Evolutionary conservation across 176 grass and related monocot genomes (phyloP), one percentile per base, ranked within the genome.

Genomic region (Chrysopogon serrulatus): DNA sequence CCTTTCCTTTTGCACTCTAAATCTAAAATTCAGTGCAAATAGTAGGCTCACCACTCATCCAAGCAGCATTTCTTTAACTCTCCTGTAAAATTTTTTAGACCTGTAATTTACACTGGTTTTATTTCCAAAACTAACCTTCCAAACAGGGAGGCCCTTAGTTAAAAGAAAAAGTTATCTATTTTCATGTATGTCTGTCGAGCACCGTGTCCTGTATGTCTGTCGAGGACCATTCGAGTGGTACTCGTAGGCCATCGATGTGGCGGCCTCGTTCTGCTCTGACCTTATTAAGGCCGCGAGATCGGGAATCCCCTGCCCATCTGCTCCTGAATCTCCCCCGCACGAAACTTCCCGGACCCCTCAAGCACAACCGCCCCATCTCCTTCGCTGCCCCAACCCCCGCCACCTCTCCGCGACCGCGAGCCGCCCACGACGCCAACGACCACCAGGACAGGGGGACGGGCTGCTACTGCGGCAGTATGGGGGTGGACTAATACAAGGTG

Each of bases 401-500:
- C 23, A 39, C 15, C 32, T 35, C 34, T 12, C 4, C 42, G 41
- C 42, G 19, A 74, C 4, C 42, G 41, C 42, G 19, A 74, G 32
- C 35, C 65, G 65, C 8, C 10, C 40, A 28, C 40, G 33, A 63
- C 9, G 56, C 74, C 19, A 10, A 49, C 44, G 5, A 34, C 26
- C 79, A 27, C 79, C 68, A 57, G 45, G 65, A 37, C 45, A 33
- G 30, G 12, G 73, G 28, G 35, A 33, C 31, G 30, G 62, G 62
- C 28, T 31, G 24, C 26, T 18, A 2, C 57, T 62, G 71, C 74
- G 78, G 56, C 77, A 73, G 40, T 43, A 94, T 94, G 92, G 92
- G 92, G 19, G 61, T 88, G 33, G 88, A 94, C 80, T 94, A 94
- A 85, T 94, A 94, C 86, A 94, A 91, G 80, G 65, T 94, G 63